These are phyloP conservation scores for Cercis canadensis DNA, from an alignment of 306 rosid genomes.

Conservation along the genomic window DNA sequence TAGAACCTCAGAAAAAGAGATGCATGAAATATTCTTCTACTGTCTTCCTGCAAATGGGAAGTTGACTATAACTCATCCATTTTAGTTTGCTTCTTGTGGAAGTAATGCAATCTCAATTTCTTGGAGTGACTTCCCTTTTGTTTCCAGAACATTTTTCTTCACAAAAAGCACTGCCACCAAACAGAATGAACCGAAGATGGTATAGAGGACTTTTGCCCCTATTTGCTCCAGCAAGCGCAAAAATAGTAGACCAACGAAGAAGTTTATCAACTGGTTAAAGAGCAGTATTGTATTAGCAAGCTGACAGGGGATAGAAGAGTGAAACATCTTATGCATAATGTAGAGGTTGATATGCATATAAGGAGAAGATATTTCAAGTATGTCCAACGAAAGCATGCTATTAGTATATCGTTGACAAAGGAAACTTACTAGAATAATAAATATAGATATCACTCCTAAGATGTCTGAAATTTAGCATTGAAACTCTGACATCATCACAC, in stretches of 20 bases:
- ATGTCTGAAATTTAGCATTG: constrained; percentile 2
- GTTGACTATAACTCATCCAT: constrained; percentile 30
- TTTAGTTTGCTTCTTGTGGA: constrained; percentile 49
- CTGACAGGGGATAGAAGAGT: not conserved
- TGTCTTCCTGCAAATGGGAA: constrained; percentile 1
- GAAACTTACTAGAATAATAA: not conserved
- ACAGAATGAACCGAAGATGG: constrained; percentile 65
- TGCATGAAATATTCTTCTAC: not conserved
- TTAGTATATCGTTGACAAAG: not conserved
- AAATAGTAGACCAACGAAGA: constrained; percentile 77
- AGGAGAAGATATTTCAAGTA: not conserved
- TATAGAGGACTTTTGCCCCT: constrained; percentile 64
- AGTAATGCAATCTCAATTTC: constrained; percentile 82
- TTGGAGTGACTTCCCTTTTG: constrained; percentile 90
- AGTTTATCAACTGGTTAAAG: constrained; percentile 72
- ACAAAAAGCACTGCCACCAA: constrained; percentile 65
- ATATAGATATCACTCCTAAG: not conserved
- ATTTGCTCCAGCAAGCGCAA: constrained; percentile 75
- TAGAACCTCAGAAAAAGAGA: constrained; percentile 4
- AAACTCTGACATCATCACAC: not conserved
- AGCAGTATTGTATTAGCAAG: constrained; percentile 21
- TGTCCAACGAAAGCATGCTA: no score
- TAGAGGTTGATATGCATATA: not conserved
- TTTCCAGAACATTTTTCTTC: constrained; percentile 78
- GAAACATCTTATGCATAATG: not conserved